These are phyloP conservation scores for Orbilia quercus DNA, from an alignment of 2,329 filamentous ascomycete genomes.

Conservation along the genomic window DNA sequence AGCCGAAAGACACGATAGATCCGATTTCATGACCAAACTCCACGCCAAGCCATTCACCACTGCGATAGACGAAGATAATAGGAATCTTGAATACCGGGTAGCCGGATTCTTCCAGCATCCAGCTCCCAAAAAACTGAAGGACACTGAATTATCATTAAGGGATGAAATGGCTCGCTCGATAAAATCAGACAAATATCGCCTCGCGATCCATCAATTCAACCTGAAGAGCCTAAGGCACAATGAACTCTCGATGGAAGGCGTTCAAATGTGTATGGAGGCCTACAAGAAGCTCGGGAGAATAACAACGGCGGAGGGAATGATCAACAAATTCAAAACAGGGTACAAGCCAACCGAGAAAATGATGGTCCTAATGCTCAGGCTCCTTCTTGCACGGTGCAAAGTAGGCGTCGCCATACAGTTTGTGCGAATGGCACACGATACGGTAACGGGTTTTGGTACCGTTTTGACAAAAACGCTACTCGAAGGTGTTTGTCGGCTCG, in stretches of 20 bases:
- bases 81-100: slow-evolving; percentile 21
- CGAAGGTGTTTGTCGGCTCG: slow-evolving; percentile 35
- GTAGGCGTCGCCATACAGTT: slow-evolving; percentile 44
- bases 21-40: slow-evolving; percentile 17
- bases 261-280: slow-evolving; percentile 16
- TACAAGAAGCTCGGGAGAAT: slow-evolving; percentile 38
- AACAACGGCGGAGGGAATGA: slow-evolving; percentile 19
- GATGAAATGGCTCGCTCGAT: slow-evolving; percentile 5
- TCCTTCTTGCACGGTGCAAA: slow-evolving; percentile 40
- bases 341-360: slow-evolving; percentile 28
- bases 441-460: slow-evolving; percentile 33
- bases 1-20: slow-evolving; percentile 21
- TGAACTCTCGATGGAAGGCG: neutral
- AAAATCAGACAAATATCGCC: slow-evolving; percentile 7
- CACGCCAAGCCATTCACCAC: slow-evolving; percentile 21
- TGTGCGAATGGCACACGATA: slow-evolving; percentile 48
- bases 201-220: slow-evolving; percentile 13
- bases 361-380: slow-evolving; percentile 35
- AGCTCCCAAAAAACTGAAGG: neutral
- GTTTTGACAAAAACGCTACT: slow-evolving; percentile 29
- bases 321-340: slow-evolving; percentile 43
- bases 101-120: slow-evolving; percentile 14
- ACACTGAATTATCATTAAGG: neutral
- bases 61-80: slow-evolving; percentile 36
- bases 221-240: neutral